These are phyloP conservation scores for Petunia secreta DNA, from an alignment of 257 asterid species.

Conservation along the genomic window DNA sequence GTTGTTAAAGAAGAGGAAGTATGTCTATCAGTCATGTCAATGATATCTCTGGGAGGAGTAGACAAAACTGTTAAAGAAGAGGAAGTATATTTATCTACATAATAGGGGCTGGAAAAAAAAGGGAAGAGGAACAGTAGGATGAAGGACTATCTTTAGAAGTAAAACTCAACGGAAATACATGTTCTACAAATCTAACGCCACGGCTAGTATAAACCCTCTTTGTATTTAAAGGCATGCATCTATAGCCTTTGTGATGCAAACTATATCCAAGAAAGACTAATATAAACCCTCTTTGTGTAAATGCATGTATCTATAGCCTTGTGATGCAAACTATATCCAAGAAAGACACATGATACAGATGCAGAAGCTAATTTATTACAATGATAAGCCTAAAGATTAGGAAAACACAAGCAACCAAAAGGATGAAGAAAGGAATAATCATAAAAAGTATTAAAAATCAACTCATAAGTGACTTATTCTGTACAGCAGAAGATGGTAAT, in stretches of 20 bases:
- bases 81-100: too few species aligned
- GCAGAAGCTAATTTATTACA: neutral
- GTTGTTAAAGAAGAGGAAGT: too few species aligned
- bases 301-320: too few species aligned
- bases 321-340: neutral
- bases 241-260: too few species aligned
- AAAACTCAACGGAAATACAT: too few species aligned
- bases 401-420: neutral
- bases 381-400: neutral
- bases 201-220: neutral
- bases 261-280: neutral
- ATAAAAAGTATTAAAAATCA: neutral
- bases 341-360: neutral
- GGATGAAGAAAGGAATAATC: neutral
- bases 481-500: neutral
- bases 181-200: neutral
- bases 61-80: too few species aligned
- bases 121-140: neutral
- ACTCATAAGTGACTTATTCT: too few species aligned
- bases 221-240: neutral
- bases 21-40: too few species aligned
- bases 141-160: neutral
- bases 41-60: too few species aligned
- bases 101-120: too few species aligned
- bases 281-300: too few species aligned